phyloP scores from a whole-genome alignment of 192 early-diverging fungal genomes.

The Gorgonomyces haynaldii region DNA sequence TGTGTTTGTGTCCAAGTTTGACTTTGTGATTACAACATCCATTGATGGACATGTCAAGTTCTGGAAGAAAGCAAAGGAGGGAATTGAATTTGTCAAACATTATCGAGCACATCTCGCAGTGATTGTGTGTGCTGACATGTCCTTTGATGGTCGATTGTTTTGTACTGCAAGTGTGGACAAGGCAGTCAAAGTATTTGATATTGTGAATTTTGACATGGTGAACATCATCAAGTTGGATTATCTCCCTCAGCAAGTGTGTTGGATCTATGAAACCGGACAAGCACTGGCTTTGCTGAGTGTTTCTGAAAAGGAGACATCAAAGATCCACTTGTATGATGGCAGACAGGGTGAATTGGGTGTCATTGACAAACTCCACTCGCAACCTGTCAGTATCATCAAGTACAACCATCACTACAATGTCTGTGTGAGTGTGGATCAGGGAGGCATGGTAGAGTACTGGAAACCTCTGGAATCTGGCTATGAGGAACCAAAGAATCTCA shows the following conservation, averaged over 20 bases:
- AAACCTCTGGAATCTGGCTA: slow-evolving; percentile 27
- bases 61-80: slow-evolving; percentile 88
- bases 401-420: slow-evolving; percentile 67
- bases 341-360: slow-evolving; percentile 30
- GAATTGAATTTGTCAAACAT: slow-evolving; percentile 98
- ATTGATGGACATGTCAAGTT: slow-evolving; percentile 96
- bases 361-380: slow-evolving; percentile 53
- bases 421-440: slow-evolving; percentile 70
- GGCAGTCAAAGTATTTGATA: slow-evolving; percentile 86
- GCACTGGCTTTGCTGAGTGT: slow-evolving; percentile 65
- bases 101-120: slow-evolving; percentile 77
- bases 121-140: slow-evolving; percentile 31
- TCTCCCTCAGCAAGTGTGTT: slow-evolving; percentile 66
- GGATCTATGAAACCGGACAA: slow-evolving; percentile 75
- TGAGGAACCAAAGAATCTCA: slow-evolving; percentile 31
- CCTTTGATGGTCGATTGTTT: slow-evolving; percentile 62
- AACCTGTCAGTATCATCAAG: slow-evolving; percentile 66
- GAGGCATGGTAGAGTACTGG: slow-evolving; percentile 96
- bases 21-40: slow-evolving; percentile 91
- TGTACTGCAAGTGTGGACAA: slow-evolving; percentile 77
- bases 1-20: slow-evolving; percentile 62
- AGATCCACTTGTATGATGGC: slow-evolving; percentile 76
- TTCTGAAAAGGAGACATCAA: slow-evolving; percentile 58
- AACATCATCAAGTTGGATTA: slow-evolving; percentile 78
- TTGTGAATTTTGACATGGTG: slow-evolving; percentile 98